Evolutionary conservation across 257 asterid species (phyloP).

Genomic region (Nicotiana undulata): DNA sequence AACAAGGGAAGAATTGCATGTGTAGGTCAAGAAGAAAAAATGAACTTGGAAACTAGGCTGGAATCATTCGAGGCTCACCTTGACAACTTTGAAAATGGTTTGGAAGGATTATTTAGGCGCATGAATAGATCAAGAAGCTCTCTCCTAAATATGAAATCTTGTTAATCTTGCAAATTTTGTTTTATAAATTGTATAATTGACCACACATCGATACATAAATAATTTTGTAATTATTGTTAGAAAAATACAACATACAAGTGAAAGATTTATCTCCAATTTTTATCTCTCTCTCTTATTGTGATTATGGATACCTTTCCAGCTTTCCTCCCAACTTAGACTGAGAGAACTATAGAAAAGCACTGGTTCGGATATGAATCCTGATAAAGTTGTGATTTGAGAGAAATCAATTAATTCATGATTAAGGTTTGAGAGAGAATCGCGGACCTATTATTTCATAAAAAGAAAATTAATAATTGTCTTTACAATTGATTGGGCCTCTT

Average conservation of each 20-base stretch:
- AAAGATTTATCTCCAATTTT: not conserved
- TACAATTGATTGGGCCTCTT: no score
- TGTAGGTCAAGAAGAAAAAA: not conserved
- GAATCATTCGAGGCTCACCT: not conserved
- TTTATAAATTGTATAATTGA: not conserved
- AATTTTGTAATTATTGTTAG: not conserved
- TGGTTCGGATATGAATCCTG: no score
- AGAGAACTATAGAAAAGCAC: no score
- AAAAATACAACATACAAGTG: not conserved
- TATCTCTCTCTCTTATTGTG: not conserved
- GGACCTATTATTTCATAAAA: no score
- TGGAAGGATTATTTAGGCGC: not conserved
- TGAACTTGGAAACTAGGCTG: not conserved
- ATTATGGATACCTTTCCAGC: no score
- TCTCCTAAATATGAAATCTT: not conserved
- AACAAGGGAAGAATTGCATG: slow-evolving; percentile 16
- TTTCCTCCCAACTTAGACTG: no score
- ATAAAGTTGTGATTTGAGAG: no score
- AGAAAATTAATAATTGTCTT: no score
- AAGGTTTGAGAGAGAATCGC: no score
- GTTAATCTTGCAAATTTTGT: not conserved
- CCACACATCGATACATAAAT: no score
- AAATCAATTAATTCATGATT: no score
- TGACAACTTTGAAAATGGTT: not conserved
- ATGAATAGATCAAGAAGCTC: not conserved